phyloP scores from a whole-genome alignment of 106 monocot species.

The Allium cepa region DNA sequence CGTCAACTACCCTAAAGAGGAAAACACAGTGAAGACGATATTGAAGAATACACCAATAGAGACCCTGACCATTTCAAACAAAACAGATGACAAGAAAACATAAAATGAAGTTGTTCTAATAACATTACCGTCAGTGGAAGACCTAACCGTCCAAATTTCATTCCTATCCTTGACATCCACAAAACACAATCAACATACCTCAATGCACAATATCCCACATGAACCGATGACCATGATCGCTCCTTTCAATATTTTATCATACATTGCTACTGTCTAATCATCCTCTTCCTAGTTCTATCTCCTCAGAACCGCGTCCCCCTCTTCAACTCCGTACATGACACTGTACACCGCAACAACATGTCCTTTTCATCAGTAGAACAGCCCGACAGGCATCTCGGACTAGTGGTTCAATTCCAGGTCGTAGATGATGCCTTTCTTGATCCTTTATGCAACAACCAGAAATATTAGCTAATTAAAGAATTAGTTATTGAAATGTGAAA shows the following conservation, averaged over 20 bases:
- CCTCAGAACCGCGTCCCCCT: neutral
- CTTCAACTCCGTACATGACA: neutral
- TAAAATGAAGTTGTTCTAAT: no score
- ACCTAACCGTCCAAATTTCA: neutral
- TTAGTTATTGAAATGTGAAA: no score
- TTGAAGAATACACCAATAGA: no score
- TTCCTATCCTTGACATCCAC: neutral
- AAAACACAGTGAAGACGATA: no score
- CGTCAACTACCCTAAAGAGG: no score
- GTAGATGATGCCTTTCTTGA: constrained; percentile 52
- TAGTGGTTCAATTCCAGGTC: constrained; percentile 32
- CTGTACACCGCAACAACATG: constrained; percentile 27
- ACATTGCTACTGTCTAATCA: neutral
- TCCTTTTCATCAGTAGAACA: constrained; percentile 64
- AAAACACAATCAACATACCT: neutral
- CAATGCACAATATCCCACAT: neutral
- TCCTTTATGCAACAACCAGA: constrained; percentile 27
- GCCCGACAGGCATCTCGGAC: constrained; percentile 63
- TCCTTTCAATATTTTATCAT: neutral
- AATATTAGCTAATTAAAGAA: no score
- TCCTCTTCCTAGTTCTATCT: constrained; percentile 2
- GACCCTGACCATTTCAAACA: no score
- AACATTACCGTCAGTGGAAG: neutral
- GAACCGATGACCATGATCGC: constrained; percentile 1
- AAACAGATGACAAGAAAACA: no score